These are phyloP conservation scores for Silene latifolia DNA, from an alignment of 148 eudicot genomes.

Conservation along the genomic window DNA sequence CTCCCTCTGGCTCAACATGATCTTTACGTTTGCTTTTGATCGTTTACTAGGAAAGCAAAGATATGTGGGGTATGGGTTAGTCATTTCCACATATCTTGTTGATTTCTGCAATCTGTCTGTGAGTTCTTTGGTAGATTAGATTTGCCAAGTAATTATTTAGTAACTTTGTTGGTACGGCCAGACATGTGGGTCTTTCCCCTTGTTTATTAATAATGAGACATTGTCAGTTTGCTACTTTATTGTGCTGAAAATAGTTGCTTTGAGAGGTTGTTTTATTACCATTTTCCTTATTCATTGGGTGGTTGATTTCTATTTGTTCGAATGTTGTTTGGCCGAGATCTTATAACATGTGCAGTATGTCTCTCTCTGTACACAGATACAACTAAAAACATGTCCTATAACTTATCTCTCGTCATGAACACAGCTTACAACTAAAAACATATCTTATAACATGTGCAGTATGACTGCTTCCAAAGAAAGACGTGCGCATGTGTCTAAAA, in stretches of 20 bases:
- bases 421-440: neutral
- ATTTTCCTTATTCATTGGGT: neutral
- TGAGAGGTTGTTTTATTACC: neutral
- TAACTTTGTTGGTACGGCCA: neutral
- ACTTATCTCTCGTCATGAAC: too few relatives aligned
- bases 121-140: neutral
- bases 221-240: neutral
- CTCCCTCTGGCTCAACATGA: neutral
- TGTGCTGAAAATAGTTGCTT: neutral
- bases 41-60: neutral
- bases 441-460: neutral
- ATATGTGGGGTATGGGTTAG: neutral
- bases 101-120: neutral
- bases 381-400: neutral
- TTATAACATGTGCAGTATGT: neutral
- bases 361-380: neutral
- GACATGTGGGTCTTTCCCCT: neutral
- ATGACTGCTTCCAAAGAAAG: neutral
- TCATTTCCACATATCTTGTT: neutral
- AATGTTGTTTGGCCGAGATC: neutral
- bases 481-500: neutral
- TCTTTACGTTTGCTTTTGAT: neutral
- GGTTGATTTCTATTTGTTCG: neutral
- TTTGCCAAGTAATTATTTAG: neutral
- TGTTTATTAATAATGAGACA: neutral